Base-by-base conservation (phyloP, 495 filamentous ascomycete species). In the Penicillium lividum region DNA sequence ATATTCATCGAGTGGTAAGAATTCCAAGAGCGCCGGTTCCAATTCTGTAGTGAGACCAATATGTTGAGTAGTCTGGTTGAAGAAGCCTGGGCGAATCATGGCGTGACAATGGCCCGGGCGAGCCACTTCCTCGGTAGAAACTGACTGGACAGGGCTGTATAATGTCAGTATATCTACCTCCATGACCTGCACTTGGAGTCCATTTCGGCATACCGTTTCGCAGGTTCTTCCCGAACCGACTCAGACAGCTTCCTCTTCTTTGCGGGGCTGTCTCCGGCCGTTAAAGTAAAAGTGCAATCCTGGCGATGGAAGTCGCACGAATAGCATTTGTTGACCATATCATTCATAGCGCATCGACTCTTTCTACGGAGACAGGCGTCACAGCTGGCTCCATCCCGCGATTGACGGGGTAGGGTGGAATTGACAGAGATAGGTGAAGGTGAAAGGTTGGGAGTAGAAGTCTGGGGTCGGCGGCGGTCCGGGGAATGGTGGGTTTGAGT, bases 261-360 rank as follows among this genome's bases (percentile, higher is more conserved):
- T 33, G 85, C 82, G 56, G 83, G 84, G 25, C 84, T 80, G 56
- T 91, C 90, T 62, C 64, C 61, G 18, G 58, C 63, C 7, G 70
- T 59, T 15, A 79, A 66, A 16, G 65, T 72, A 53, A 81, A 83
- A 7, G 79, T 81, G 67, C 80, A 83, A 34, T 81, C 76, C 66
- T 82, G 80, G 31, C 77, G 76, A 63, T 83, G 80, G 47, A 82
- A 78, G 45, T 76, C 77, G 54, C 80, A 83, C 50, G 80, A 81
- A 38, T 80, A 79, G 56, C 80, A 83, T 49, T 78, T 78, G 53
- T 78, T 78, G 58, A 76, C 74, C 63, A 75, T 71, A 55, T 81
- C 77, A 68, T 92, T 89, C 75, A 96, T 89, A 55, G 95, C 91
- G 77, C 94, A 98, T 65, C 92, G 88, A 65, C 86, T 91, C 73